These are phyloP conservation scores for Emiliania huxleyi DNA, from an alignment of 78 protist genomes.

Conservation along the genomic window DNA sequence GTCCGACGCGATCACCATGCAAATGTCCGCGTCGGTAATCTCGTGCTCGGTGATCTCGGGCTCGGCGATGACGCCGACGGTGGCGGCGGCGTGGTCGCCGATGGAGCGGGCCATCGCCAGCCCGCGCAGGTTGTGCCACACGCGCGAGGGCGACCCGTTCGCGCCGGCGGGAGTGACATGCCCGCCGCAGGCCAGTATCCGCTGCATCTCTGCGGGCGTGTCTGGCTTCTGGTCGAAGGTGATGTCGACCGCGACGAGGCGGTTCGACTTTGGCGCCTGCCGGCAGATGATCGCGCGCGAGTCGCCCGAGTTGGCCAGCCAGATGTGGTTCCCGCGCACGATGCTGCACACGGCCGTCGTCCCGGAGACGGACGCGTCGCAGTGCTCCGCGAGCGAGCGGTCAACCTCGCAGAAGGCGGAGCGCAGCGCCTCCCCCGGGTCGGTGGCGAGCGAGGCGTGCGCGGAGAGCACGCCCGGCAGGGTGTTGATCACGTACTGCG, in stretches of 20 bases:
- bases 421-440: background rate
- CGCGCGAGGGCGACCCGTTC: constrained; percentile 25
- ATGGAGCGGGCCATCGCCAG: constrained; percentile 28
- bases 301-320: constrained; percentile 22
- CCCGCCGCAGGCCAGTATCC: background rate
- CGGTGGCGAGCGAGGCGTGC: background rate
- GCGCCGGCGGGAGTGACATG: constrained; percentile 19
- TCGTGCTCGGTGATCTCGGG: background rate
- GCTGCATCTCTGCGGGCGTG: constrained; percentile 3
- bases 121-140: constrained; percentile 21
- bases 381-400: background rate
- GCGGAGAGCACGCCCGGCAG: background rate
- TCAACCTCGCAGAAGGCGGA: background rate
- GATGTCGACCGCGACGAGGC: background rate
- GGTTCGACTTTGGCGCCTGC: too few species aligned
- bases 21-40: background rate
- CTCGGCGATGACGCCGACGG: constrained; percentile 21
- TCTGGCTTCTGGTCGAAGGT: constrained; percentile 9
- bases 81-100: constrained; percentile 6
- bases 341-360: background rate
- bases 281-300: background rate
- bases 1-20: background rate
- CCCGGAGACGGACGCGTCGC: constrained; percentile 17
- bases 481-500: background rate
- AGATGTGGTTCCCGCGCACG: background rate